These are phyloP conservation scores for Boletus reticulatus DNA, from an alignment of 768 basidiomycete species.

Conservation along the genomic window DNA sequence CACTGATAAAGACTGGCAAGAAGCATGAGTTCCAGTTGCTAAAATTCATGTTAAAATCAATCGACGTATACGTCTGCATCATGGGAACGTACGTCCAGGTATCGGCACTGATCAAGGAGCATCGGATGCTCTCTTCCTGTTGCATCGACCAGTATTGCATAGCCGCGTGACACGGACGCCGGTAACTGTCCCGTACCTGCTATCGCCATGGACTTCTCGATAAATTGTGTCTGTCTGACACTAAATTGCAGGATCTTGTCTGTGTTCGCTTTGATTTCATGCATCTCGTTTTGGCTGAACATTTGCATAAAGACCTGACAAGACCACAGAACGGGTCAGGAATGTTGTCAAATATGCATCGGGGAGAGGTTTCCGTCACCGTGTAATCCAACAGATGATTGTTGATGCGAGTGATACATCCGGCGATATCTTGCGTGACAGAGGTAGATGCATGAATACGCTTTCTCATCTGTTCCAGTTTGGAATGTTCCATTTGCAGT, in stretches of 20 bases:
- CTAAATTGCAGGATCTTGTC: not conserved
- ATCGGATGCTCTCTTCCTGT: not conserved
- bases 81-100: not conserved
- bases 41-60: not conserved
- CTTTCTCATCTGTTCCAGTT: not conserved
- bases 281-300: not conserved
- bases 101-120: constrained; percentile 1
- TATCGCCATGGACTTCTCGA: not conserved
- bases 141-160: not conserved
- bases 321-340: not conserved
- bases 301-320: not conserved
- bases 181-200: not conserved
- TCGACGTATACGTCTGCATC: not conserved
- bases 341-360: not conserved
- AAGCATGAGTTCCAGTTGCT: constrained; percentile 2
- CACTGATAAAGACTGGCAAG: not conserved
- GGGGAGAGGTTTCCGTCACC: not conserved
- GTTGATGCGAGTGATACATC: not conserved
- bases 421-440: not conserved
- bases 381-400: constrained; percentile 4
- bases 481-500: too few relatives aligned
- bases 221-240: not conserved
- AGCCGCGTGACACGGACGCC: not conserved
- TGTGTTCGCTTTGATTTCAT: not conserved
- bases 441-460: not conserved